Evolutionary conservation across 352 stramenopile species (phyloP).

Genomic region (Pythium biforme): DNA sequence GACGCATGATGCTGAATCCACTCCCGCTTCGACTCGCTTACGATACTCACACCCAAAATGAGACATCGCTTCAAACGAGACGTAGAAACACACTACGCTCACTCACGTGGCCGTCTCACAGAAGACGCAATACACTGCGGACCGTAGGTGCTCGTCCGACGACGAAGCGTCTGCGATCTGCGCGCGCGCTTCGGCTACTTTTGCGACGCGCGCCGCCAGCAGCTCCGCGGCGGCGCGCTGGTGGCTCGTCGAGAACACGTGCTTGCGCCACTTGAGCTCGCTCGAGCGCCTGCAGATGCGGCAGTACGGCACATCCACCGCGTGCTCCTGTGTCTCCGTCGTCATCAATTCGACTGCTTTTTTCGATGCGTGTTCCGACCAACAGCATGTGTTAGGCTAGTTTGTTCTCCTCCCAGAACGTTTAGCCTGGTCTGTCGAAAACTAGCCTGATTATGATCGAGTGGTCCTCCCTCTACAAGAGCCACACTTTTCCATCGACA

Average conservation of each 20-base stretch:
- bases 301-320: conserved; percentile 48
- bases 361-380: too few species aligned
- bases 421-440: too few species aligned
- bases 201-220: conserved; percentile 29
- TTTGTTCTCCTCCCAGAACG: too few species aligned
- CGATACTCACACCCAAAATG: not conserved
- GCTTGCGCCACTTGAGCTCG: conserved; percentile 61
- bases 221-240: conserved; percentile 44
- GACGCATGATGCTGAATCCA: conserved; percentile 45
- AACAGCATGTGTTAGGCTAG: not conserved
- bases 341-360: not conserved
- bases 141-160: not conserved
- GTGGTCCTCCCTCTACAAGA: conserved; percentile 29
- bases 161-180: not conserved
- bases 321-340: conserved; percentile 11
- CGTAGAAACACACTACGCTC: too few species aligned
- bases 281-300: conserved; percentile 58
- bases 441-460: conserved; percentile 4
- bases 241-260: conserved; percentile 64
- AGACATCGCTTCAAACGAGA: too few species aligned
- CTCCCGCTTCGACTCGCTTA: conserved; percentile 8
- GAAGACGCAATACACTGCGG: conserved; percentile 31
- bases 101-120: conserved; percentile 35
- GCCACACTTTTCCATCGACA: conserved; percentile 5
- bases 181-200: conserved; percentile 24